Evolutionary conservation across 805 yeast species (phyloP), one percentile per base, ranked within the genome.

Genomic region (Zygosaccharomyces pseudorouxii): DNA sequence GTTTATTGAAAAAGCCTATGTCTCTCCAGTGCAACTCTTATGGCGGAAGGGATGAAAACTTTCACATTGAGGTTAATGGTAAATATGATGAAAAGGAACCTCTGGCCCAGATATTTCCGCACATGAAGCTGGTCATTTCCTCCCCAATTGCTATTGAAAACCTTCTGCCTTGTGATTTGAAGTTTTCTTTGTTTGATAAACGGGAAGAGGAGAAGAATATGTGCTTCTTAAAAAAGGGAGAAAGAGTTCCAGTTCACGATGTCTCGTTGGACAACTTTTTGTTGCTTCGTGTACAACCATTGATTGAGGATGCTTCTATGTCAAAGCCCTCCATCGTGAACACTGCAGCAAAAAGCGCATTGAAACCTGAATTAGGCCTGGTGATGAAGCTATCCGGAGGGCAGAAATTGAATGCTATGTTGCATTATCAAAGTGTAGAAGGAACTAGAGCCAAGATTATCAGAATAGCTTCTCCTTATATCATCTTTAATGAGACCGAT

Each of bases 81-180:
- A 66, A 71, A 39, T 84, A 68, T 64, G 80, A 85, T 53, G 63
- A 70, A 14, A 73, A 76, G n/a, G 95, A 87, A 53, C 89, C 89
- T 0, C 69, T 89, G 22, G 77, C 86, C 0, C 73, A 75, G 49
- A 76, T 86, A 1, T 95, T 88, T 59, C 99, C 99, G 0, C 93
- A 87, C 58, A 77, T 92, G 86, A 76, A 73, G 7, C 69, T 93
- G 20, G 76, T 81, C 3, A 69, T 93, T 5, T 81, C 93, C 0
- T 88, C 98, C 0, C 98, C 99, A 0, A 68, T 93, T 40, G 87
- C 86, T 56, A 73, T 93, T 49, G 89, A 86, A 55, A 93, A 93
- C 59, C 70, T 89, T 45, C 65, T 95, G 43, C 98, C 99, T 0
- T 86, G 77, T 61, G 96, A 87, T 57, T 67, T 92, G 38, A 73